Percentiles rank a stretch among this genome's conserved stretches.
These are phyloP conservation scores for Saksenaea oblongispora DNA, from an alignment of 371 early-diverging fungal genomes.

Conservation along the genomic window DNA sequence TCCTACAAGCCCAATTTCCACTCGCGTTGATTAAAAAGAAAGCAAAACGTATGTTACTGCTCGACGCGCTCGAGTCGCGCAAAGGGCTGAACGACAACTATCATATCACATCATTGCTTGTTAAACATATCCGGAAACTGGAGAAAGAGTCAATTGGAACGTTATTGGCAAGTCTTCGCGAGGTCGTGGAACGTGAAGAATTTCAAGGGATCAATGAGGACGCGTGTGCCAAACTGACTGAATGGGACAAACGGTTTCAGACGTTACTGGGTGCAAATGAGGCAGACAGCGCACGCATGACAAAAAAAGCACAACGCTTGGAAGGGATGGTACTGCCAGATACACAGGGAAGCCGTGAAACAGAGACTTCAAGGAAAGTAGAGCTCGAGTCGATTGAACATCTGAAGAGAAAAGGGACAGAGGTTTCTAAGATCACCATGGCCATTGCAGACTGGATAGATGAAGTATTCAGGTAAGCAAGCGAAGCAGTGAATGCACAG, in stretches of 20 bases:
- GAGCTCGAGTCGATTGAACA: slow-evolving; percentile 38
- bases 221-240: slow-evolving; percentile 7
- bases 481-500: neutral
- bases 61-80: slow-evolving; percentile 48
- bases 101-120: slow-evolving; percentile 19
- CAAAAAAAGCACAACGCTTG: slow-evolving; percentile 29
- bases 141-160: slow-evolving; percentile 14
- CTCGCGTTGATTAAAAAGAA: slow-evolving; percentile 43
- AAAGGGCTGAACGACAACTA: slow-evolving; percentile 23
- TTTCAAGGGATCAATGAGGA: slow-evolving; percentile 9
- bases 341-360: slow-evolving; percentile 35
- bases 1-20: slow-evolving; percentile 52
- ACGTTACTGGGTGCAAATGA: slow-evolving; percentile 8
- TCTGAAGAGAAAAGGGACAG: slow-evolving; percentile 34
- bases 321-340: slow-evolving; percentile 41
- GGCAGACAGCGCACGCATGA: slow-evolving; percentile 6
- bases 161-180: slow-evolving; percentile 7
- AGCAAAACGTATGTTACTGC: slow-evolving; percentile 53
- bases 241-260: slow-evolving; percentile 20
- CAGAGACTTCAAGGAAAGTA: slow-evolving; percentile 49
- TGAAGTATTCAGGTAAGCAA: slow-evolving; percentile 40
- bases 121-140: slow-evolving; percentile 31
- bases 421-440: slow-evolving; percentile 44
- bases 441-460: slow-evolving; percentile 51
- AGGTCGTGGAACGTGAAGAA: slow-evolving; percentile 5